Evolutionary conservation across 352 stramenopile genomes (phyloP).

Genomic region (Phytopythium delawarense): DNA sequence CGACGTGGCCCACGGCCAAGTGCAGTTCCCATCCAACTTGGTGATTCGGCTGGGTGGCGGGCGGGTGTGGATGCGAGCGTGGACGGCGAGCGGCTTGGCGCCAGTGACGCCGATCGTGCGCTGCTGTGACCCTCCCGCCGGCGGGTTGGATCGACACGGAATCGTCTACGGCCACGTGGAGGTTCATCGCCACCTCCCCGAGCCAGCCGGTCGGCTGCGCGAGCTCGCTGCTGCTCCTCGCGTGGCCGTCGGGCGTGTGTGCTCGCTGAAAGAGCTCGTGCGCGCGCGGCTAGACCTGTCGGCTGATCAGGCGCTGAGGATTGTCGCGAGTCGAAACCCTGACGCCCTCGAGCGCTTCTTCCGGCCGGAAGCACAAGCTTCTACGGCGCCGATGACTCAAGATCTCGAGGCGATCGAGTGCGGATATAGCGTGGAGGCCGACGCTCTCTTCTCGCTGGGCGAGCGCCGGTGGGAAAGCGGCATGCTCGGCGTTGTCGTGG

Average conservation of each 20-base stretch:
- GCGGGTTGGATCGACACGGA: conserved; percentile 2
- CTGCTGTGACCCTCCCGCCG: conserved; percentile 14
- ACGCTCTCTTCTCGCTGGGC: conserved; percentile 1
- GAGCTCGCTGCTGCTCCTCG: background rate
- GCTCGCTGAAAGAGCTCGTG: conserved; percentile 20
- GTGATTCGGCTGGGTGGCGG: conserved; percentile 31
- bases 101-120: conserved; percentile 41
- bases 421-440: background rate
- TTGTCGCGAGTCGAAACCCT: conserved; percentile 26
- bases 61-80: conserved; percentile 24
- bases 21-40: conserved; percentile 40
- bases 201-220: background rate
- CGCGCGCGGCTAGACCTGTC: conserved; percentile 13
- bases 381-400: background rate
- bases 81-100: conserved; percentile 41
- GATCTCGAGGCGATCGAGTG: background rate
- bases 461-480: background rate
- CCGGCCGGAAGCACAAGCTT: background rate
- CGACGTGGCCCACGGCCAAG: conserved; percentile 1
- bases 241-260: background rate
- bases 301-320: conserved; percentile 26
- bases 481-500: background rate
- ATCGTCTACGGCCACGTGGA: conserved; percentile 20
- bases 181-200: background rate
- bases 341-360: conserved; percentile 15